These are phyloP conservation scores for Trapa incisa DNA, from an alignment of 345 rosid species.

Conservation along the genomic window DNA sequence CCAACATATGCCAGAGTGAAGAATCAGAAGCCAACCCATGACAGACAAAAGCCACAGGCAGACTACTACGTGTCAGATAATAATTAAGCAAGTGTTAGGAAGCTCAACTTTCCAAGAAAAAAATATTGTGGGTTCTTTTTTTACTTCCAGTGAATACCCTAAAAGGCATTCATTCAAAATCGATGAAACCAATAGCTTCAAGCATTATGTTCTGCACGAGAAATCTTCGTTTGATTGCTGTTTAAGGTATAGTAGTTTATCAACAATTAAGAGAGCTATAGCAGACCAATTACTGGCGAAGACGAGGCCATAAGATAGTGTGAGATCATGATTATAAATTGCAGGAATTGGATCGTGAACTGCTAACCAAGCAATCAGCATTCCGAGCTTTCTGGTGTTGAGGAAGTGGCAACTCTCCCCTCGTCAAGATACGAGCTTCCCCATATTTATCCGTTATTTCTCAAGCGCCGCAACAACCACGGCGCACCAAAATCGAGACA, in stretches of 20 bases:
- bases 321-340: background rate
- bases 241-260: background rate
- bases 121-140: background rate
- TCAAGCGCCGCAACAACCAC: too few relatives aligned
- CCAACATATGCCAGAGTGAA: slow-evolving; percentile 82
- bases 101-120: background rate
- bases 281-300: background rate
- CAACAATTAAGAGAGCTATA: background rate
- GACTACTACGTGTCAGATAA: slow-evolving; percentile 57
- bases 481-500: too few relatives aligned
- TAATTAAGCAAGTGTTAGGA: background rate
- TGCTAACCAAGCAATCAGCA: slow-evolving; percentile 28
- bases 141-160: background rate
- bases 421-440: slow-evolving; percentile 9
- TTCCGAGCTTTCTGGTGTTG: slow-evolving; percentile 10
- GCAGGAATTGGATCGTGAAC: slow-evolving; percentile 15
- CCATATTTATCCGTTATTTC: background rate
- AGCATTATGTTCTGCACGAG: background rate
- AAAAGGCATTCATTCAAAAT: background rate
- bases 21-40: slow-evolving; percentile 66
- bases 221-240: background rate
- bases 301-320: background rate
- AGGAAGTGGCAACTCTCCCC: slow-evolving; percentile 8
- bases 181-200: background rate
- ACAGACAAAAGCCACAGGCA: slow-evolving; percentile 84